Conservation (phyloP, 1,284 basidiomycete genomes). For the Microbotryomycetes sp. region DNA sequence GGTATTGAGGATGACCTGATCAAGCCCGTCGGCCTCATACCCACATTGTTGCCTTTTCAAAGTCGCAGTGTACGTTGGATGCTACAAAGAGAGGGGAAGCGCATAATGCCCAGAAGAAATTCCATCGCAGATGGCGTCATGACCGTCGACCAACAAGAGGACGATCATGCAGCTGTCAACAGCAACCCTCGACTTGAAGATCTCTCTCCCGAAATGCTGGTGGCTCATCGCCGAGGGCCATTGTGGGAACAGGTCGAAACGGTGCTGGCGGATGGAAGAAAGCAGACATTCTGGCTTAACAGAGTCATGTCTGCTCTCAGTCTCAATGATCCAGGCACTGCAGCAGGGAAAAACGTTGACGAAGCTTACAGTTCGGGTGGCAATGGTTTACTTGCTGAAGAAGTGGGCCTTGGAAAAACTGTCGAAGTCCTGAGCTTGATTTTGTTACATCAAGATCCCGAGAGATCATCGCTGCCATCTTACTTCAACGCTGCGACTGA, state of each 20-base stretch:
- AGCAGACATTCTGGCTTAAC: constrained; percentile 1
- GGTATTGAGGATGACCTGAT: constrained; percentile 15
- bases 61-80: constrained; percentile 33
- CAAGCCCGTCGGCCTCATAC: constrained; percentile 12
- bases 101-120: background rate
- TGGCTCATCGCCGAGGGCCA: constrained; percentile 12
- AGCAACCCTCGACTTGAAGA: constrained; percentile 2
- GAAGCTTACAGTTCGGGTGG: background rate
- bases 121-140: constrained; percentile 1
- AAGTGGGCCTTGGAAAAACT: constrained; percentile 46
- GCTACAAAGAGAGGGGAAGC: constrained; percentile 33
- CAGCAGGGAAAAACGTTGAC: background rate
- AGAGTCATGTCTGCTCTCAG: background rate
- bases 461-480: constrained; percentile 16
- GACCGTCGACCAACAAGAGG: background rate
- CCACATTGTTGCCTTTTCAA: constrained; percentile 35
- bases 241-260: constrained; percentile 22
- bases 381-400: constrained; percentile 37
- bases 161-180: constrained; percentile 8
- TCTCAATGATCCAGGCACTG: background rate
- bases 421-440: constrained; percentile 43
- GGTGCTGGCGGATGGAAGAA: constrained; percentile 6
- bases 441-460: constrained; percentile 25
- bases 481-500: constrained; percentile 29
- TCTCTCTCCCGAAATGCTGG: constrained; percentile 1